A percentile compares a stretch with the other conserved stretches of the same genome.
Evolutionary conservation across 1,284 basidiomycete species (phyloP).

Genomic region (Polyporus tsugae): DNA sequence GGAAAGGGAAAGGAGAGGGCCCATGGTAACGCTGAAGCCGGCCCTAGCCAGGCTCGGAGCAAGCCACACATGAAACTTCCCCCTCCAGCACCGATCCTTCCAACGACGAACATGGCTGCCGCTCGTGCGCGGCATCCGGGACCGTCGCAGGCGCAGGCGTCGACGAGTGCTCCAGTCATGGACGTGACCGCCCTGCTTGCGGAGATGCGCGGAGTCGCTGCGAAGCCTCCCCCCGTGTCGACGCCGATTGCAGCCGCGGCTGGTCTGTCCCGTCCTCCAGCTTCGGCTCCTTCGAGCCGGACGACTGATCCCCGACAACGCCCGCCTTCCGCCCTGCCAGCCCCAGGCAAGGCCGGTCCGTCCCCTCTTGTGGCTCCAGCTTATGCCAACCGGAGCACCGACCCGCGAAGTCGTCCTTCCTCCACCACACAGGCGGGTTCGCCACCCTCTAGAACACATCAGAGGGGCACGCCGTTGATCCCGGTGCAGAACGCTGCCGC

Average conservation of each 20-base stretch:
- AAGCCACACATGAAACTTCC: background rate
- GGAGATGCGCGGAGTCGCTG: constrained; percentile 8
- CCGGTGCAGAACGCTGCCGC: background rate
- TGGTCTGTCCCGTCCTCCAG: background rate
- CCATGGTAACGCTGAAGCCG: background rate
- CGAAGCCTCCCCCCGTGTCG: background rate
- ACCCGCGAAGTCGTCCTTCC: background rate
- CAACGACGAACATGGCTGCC: constrained; percentile 17
- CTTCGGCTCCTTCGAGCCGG: background rate
- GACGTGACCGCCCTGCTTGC: constrained; percentile 23
- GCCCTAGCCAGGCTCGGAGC: background rate
- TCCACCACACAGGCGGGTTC: background rate
- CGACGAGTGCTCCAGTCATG: constrained; percentile 5
- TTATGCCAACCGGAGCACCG: background rate
- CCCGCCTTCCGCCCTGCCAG: background rate
- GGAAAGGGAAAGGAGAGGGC: background rate
- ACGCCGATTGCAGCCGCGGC: background rate
- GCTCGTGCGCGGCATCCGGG: constrained; percentile 1
- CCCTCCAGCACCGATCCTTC: constrained; percentile 13
- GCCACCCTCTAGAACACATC: background rate
- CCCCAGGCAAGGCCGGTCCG: background rate
- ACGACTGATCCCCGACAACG: background rate
- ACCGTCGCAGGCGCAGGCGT: background rate
- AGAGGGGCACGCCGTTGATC: background rate
- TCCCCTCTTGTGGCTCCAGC: background rate